Conservation (phyloP, 495 filamentous ascomycete genomes). For the Penicillium fimorum region DNA sequence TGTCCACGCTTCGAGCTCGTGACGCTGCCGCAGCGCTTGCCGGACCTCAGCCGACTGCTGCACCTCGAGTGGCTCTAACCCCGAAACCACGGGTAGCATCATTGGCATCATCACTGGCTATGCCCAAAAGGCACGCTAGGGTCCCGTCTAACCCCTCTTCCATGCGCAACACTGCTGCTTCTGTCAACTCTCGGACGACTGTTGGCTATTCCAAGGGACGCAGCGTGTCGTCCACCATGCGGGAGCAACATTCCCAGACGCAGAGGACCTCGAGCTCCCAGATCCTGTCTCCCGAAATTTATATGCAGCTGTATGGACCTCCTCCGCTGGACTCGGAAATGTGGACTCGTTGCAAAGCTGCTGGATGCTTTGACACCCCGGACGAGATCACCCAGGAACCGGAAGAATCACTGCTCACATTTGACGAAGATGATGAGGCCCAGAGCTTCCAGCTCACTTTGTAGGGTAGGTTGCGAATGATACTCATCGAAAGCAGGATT, state of each 20-base stretch:
- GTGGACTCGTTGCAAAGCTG: constrained; percentile 40
- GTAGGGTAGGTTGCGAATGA: constrained; percentile 17
- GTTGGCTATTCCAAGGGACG: constrained; percentile 80
- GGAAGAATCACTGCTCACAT: constrained; percentile 32
- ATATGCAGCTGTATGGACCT: constrained; percentile 43
- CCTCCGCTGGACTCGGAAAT: constrained; percentile 44
- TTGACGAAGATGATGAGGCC: constrained; percentile 44
- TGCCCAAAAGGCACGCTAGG: constrained; percentile 41
- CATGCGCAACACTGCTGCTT: constrained; percentile 60
- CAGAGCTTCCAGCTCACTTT: constrained; percentile 45
- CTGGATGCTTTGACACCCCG: constrained; percentile 38
- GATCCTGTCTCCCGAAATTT: constrained; percentile 42
- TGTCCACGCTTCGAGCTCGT: constrained; percentile 50
- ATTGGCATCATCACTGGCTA: constrained; percentile 34
- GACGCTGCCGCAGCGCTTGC: constrained; percentile 58
- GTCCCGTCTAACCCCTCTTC: constrained; percentile 48
- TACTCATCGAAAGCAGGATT: not conserved
- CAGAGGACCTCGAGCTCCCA: constrained; percentile 23
- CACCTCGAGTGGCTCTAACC: constrained; percentile 39
- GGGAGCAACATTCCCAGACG: constrained; percentile 24
- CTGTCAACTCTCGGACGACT: constrained; percentile 68
- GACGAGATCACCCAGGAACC: constrained; percentile 23
- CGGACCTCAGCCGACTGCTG: constrained; percentile 32
- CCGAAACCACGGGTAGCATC: constrained; percentile 40
- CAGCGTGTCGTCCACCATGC: constrained; percentile 52